Evolutionary conservation across 2,329 filamentous ascomycete species (phyloP).

Genomic region (Allantophomopsis lycopodina): DNA sequence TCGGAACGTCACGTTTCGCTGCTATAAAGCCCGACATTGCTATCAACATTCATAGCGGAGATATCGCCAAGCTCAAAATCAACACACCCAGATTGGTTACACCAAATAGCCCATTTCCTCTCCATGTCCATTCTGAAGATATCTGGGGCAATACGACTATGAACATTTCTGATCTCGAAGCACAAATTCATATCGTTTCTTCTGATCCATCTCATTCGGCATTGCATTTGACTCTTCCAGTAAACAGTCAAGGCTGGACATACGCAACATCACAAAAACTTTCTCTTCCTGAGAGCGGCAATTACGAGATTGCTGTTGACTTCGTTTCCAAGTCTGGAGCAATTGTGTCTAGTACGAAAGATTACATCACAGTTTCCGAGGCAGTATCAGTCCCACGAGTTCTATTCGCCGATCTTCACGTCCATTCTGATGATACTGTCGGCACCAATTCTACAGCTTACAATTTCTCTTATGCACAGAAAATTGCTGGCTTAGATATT

Average conservation of each 20-base stretch:
- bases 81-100: too few relatives aligned
- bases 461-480: slow-evolving; percentile 22
- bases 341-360: not conserved
- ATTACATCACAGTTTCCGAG: slow-evolving; percentile 8
- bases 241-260: too few relatives aligned
- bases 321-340: too few relatives aligned
- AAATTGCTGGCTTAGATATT: slow-evolving; percentile 21
- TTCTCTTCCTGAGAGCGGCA: slow-evolving; percentile 2
- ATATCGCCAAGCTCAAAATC: slow-evolving; percentile 4
- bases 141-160: too few relatives aligned
- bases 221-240: too few relatives aligned
- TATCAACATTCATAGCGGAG: slow-evolving; percentile 13
- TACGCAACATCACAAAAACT: too few relatives aligned
- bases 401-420: slow-evolving; percentile 21
- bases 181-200: too few relatives aligned
- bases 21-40: slow-evolving; percentile 20
- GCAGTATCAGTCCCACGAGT: slow-evolving; percentile 11
- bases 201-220: too few relatives aligned
- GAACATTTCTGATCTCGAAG: too few relatives aligned
- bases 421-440: slow-evolving; percentile 23
- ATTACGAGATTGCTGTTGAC: not conserved
- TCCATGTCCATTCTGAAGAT: too few relatives aligned
- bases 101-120: too few relatives aligned
- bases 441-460: slow-evolving; percentile 21
- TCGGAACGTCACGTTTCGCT: slow-evolving; percentile 21